Conservation (phyloP, 2,329 filamentous ascomycete genomes). For the Clarireedia paspali region DNA sequence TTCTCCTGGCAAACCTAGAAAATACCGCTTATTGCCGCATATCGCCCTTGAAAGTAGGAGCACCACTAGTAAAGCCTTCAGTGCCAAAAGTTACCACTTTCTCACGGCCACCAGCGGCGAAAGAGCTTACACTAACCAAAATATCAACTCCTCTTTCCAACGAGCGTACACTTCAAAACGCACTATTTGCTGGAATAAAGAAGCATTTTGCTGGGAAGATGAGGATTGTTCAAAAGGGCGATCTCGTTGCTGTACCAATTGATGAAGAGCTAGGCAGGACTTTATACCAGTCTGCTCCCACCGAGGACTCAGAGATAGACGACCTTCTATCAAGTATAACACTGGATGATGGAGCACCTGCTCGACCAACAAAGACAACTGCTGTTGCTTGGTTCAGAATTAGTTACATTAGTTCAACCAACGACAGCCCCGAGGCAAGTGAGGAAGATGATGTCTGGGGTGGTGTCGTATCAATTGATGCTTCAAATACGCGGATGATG, state of each 20-base stretch:
- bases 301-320: constrained; percentile 59
- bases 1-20: constrained; percentile 80
- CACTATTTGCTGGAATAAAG: constrained; percentile 79
- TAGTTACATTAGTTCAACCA: constrained; percentile 58
- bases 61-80: constrained; percentile 42
- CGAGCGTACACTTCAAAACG: constrained; percentile 76
- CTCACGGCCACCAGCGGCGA: constrained; percentile 50
- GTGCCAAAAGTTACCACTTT: constrained; percentile 49
- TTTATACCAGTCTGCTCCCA: constrained; percentile 61
- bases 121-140: constrained; percentile 80
- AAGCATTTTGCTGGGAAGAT: constrained; percentile 78
- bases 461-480: constrained; percentile 78
- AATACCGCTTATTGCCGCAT: constrained; percentile 72
- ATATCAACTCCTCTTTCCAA: constrained; percentile 84
- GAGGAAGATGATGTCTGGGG: constrained; percentile 71
- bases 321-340: constrained; percentile 48
- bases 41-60: constrained; percentile 53
- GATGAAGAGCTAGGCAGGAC: constrained; percentile 78
- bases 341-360: constrained; percentile 40
- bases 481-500: constrained; percentile 78
- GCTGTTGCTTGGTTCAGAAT: constrained; percentile 90
- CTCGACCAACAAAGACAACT: constrained; percentile 28
- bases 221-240: constrained; percentile 76
- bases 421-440: constrained; percentile 41
- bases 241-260: constrained; percentile 81